Percentiles rank a stretch among this genome's conserved stretches.
phyloP scores from a whole-genome alignment of 768 basidiomycete species.

The Suillus placidus region DNA sequence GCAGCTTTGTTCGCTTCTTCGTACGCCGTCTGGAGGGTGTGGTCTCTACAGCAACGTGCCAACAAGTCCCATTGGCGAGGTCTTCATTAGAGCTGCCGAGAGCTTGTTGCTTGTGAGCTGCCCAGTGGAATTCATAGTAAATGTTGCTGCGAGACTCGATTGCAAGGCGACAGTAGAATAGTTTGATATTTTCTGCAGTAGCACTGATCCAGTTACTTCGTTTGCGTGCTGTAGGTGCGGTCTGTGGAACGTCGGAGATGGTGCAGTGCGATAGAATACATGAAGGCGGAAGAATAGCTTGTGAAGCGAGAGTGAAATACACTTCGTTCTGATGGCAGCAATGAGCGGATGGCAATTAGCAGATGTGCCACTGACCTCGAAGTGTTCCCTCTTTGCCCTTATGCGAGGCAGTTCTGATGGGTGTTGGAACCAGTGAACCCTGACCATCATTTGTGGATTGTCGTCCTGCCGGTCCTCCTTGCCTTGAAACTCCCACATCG shows the following conservation, averaged over 20 bases:
- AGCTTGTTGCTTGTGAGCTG: conserved; percentile 45
- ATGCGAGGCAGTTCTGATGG: conserved; percentile 63
- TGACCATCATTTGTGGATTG: conserved; percentile 51
- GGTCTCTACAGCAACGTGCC: conserved; percentile 45
- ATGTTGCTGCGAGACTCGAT: conserved; percentile 60
- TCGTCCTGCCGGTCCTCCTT: conserved; percentile 35
- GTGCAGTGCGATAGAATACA: conserved; percentile 55
- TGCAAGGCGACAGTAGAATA: conserved; percentile 61
- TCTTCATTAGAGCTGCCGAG: conserved; percentile 32
- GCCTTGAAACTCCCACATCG: conserved; percentile 61
- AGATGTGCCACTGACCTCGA: conserved; percentile 47
- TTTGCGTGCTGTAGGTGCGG: conserved; percentile 17
- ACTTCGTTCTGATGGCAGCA: conserved; percentile 63
- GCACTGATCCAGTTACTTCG: conserved; percentile 26
- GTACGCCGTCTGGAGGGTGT: conserved; percentile 11
- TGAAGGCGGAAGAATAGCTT: conserved; percentile 51
- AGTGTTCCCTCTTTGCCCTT: conserved; percentile 61
- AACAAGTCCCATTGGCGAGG: conserved; percentile 42
- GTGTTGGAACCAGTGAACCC: conserved; percentile 77
- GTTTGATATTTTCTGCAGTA: conserved; percentile 22
- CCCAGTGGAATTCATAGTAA: conserved; percentile 67
- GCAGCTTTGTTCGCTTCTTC: conserved; percentile 23
- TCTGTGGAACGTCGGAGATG: conserved; percentile 36
- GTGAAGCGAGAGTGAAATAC: conserved; percentile 60
- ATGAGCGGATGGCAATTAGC: neutral